Base-by-base conservation (phyloP, 2,329 filamentous ascomycete genomes). In the Colletotrichum sp. region DNA sequence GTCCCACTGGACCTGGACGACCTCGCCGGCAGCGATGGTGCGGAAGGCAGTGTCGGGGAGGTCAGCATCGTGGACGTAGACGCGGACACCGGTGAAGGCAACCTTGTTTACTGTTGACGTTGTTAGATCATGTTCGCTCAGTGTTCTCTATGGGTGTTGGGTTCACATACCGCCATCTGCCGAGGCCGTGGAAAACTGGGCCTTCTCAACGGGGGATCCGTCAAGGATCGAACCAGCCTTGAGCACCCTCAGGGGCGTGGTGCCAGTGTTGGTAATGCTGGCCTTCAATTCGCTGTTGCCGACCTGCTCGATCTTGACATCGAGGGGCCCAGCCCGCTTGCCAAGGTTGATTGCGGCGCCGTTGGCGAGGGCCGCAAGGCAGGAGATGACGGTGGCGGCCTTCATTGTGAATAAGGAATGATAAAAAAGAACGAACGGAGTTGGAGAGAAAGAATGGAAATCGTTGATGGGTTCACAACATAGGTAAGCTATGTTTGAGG, bases 181-280 rank as follows among this genome's bases (percentile, higher is more conserved):
- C 9, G 67, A 70, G 34, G 30, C 16, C 34, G 86, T 83, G 82
- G 85, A 88, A 63, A 90, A 81, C 55, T 84, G 80, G 44, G 88
- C 85, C 82, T 89, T 90, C 83, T 90, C 86, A 18, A 90, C 85
- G 5, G 88, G 84, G 8, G 84, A 80, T 60, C 84, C 82, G 78
- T 89, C 88, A 26, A 90, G 81, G 79, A 90, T 85, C 28, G 87
- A 87, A 34, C 88, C 88, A 55, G 85, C 86, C 83, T 87, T 89
- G 75, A 90, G 81, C 44, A 90, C 78, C 80, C 88, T 88, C 75
- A 90, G 78, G 72, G 83, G 81, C 67, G 82, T 82, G 67, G 82
- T 81, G 67, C 88, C 88, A 28, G 83, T 89, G 85, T 90, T 90
- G 77, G 86, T 89, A 70, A 90, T 83, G 57, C 82, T 83, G 26